A percentile compares a stretch with the other conserved stretches of the same genome.
phyloP scores from a whole-genome alignment of 352 stramenopile genomes.

The Globisporangium acanthophoron region DNA sequence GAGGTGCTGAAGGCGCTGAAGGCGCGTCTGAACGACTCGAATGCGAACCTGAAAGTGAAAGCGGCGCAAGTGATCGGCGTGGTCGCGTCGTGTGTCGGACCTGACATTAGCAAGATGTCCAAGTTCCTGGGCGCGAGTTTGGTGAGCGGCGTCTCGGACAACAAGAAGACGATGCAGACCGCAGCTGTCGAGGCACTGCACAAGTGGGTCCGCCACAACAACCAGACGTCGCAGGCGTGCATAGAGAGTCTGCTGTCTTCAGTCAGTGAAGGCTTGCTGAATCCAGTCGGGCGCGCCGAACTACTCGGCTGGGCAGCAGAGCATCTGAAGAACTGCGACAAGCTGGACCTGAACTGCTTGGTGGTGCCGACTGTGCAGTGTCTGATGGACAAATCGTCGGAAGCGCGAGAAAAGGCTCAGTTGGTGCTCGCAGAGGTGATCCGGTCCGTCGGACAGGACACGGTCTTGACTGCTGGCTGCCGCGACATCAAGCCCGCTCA shows the following conservation, averaged over 20 bases:
- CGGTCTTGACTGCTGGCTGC: constrained; percentile 61
- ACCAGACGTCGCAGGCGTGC: constrained; percentile 51
- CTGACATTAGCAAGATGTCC: constrained; percentile 74
- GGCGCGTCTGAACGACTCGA: constrained; percentile 75
- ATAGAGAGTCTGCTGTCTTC: constrained; percentile 69
- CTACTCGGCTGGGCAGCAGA: constrained; percentile 70
- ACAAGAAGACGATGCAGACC: constrained; percentile 87
- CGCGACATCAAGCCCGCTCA: constrained; percentile 81
- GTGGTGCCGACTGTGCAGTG: constrained; percentile 72
- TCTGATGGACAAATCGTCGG: constrained; percentile 79
- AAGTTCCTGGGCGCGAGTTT: constrained; percentile 71
- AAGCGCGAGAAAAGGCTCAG: constrained; percentile 79
- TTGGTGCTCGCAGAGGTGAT: constrained; percentile 73
- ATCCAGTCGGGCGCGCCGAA: constrained; percentile 74
- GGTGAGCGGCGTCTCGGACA: constrained; percentile 71
- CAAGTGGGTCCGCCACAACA: constrained; percentile 81
- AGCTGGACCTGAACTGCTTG: constrained; percentile 61
- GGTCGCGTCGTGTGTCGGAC: constrained; percentile 67
- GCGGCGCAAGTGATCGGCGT: constrained; percentile 78
- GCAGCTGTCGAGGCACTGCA: constrained; percentile 73
- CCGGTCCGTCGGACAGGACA: constrained; percentile 75
- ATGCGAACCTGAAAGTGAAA: constrained; percentile 86
- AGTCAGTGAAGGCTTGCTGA: constrained; percentile 64
- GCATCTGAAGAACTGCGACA: constrained; percentile 56
- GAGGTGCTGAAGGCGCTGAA: constrained; percentile 75